A percentile compares a stretch with the other conserved stretches of the same genome.
phyloP scores from a whole-genome alignment of 306 rosid genomes.

The Biancaea sappan region DNA sequence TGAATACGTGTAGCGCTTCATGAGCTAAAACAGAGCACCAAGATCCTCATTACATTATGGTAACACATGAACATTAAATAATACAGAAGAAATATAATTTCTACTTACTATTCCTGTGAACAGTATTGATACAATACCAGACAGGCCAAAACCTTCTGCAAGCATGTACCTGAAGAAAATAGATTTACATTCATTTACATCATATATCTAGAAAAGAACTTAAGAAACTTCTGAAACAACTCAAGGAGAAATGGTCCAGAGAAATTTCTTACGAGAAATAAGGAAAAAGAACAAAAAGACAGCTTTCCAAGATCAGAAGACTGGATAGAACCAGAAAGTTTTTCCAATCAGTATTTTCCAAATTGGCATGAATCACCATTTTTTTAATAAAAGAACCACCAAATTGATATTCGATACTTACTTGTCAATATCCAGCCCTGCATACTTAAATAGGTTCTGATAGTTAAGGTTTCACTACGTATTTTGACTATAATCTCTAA shows the following conservation, averaged over 20 bases:
- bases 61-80: neutral
- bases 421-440: slow-evolving; percentile 80
- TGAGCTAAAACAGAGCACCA: slow-evolving; percentile 56
- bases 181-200: slow-evolving; percentile 15
- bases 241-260: slow-evolving; percentile 19
- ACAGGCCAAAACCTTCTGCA: slow-evolving; percentile 81
- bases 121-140: slow-evolving; percentile 83
- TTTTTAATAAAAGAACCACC: neutral
- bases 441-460: slow-evolving; percentile 80
- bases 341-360: slow-evolving; percentile 22
- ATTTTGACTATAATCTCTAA: slow-evolving; percentile 17
- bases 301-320: slow-evolving; percentile 83
- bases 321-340: slow-evolving; percentile 40
- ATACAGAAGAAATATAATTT: slow-evolving; percentile 6
- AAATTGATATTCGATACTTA: slow-evolving; percentile 40
- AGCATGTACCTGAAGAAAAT: slow-evolving; percentile 66
- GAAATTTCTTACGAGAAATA: slow-evolving; percentile 72
- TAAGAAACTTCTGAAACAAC: neutral
- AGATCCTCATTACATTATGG: slow-evolving; percentile 5
- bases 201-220: neutral
- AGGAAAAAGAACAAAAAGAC: slow-evolving; percentile 81
- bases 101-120: slow-evolving; percentile 83
- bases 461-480: slow-evolving; percentile 59
- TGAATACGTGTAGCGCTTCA: slow-evolving; percentile 85
- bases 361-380: neutral